Conservation (phyloP, 345 rosid genomes). For the Jatropha curcas region DNA sequence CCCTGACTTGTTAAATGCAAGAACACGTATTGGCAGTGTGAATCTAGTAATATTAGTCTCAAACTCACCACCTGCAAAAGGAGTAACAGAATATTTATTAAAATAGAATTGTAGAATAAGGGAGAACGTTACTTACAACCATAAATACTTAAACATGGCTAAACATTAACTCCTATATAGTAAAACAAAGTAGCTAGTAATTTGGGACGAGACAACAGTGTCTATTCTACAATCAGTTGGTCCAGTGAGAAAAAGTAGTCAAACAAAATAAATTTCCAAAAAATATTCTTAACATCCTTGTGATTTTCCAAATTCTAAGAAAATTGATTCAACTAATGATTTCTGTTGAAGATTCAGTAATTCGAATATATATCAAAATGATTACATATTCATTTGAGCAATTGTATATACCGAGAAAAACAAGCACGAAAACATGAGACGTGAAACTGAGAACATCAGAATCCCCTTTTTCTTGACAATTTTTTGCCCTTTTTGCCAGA, state of each 20-base stretch:
- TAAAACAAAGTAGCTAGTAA: background rate
- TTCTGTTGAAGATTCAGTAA: background rate
- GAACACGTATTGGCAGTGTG: slow-evolving; percentile 84
- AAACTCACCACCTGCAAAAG: slow-evolving; percentile 77
- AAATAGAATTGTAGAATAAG: background rate
- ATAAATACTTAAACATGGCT: background rate
- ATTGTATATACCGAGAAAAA: background rate
- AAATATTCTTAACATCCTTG: background rate
- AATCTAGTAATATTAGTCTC: slow-evolving; percentile 88
- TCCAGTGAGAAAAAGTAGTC: background rate
- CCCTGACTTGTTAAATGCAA: slow-evolving; percentile 82
- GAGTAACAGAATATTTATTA: background rate
- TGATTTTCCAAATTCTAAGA: background rate
- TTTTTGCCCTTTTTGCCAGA: too few relatives aligned
- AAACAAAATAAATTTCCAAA: background rate
- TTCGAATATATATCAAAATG: background rate
- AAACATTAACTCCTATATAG: too few relatives aligned
- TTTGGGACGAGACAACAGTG: background rate
- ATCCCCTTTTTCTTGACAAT: background rate
- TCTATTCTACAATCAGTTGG: background rate
- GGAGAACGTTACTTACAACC: background rate
- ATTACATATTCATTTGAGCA: background rate
- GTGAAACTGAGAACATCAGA: background rate
- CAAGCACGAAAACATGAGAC: background rate
- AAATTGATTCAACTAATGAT: background rate